These are phyloP conservation scores for Auriscalpium orientale DNA, from an alignment of 768 basidiomycete genomes.

Conservation along the genomic window DNA sequence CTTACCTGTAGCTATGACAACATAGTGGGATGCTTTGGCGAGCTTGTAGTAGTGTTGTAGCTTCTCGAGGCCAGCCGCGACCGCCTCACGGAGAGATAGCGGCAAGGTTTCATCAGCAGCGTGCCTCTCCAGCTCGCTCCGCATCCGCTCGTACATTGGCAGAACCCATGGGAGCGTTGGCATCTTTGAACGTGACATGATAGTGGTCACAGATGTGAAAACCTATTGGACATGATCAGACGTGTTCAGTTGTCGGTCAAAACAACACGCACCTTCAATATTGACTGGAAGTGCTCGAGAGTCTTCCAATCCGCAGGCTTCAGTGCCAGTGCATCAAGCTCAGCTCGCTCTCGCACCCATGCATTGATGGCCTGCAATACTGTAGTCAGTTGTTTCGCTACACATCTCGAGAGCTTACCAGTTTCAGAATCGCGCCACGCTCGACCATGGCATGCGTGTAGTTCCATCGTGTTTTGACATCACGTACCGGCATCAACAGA, in stretches of 20 bases:
- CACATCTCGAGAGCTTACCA: constrained; percentile 20
- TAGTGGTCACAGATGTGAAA: constrained; percentile 24
- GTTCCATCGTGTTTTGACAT: constrained; percentile 29
- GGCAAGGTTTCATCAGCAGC: too few species aligned
- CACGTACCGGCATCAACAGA: constrained; percentile 23
- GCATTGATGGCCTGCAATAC: constrained; percentile 24
- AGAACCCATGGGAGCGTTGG: constrained; percentile 27
- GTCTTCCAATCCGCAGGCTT: constrained; percentile 5
- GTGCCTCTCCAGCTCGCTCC: constrained; percentile 16
- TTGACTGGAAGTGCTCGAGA: not conserved
- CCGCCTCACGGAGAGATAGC: constrained; percentile 15
- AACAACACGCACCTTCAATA: not conserved
- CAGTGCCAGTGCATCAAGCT: constrained; percentile 8
- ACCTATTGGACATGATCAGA: constrained; percentile 10
- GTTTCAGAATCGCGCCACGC: constrained; percentile 16
- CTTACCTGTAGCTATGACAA: constrained; percentile 24
- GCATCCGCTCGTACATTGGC: constrained; percentile 24
- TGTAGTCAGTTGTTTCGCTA: not conserved
- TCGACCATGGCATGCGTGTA: constrained; percentile 29
- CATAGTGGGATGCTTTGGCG: constrained; percentile 20
- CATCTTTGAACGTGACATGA: constrained; percentile 18
- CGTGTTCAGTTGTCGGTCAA: not conserved
- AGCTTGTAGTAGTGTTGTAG: constrained; percentile 20
- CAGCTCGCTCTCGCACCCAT: constrained; percentile 21
- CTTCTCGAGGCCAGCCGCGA: constrained; percentile 19